Conservation (phyloP, 1,284 basidiomycete species). For the Peniophora sp. region DNA sequence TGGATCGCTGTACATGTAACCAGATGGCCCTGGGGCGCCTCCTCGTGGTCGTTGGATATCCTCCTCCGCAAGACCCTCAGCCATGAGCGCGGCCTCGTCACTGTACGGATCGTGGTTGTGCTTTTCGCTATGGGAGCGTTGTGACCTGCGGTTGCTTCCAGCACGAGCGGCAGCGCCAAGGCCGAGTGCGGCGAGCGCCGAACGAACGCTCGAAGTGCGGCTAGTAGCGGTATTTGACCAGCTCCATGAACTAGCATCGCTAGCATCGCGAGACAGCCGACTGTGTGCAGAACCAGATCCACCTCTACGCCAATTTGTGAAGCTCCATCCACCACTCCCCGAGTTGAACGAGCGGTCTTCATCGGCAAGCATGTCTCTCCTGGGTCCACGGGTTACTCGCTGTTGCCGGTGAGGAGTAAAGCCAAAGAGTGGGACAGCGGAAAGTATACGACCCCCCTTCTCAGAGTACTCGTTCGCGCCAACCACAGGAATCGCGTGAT, state of each 20-base stretch:
- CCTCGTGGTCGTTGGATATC: slow-evolving; percentile 8
- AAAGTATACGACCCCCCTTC: slow-evolving; percentile 13
- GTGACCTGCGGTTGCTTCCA: slow-evolving; percentile 4
- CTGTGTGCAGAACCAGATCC: slow-evolving; percentile 3
- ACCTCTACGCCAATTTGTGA: slow-evolving; percentile 2
- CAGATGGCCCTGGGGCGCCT: background rate
- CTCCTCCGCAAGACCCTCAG: slow-evolving; percentile 4
- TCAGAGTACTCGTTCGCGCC: slow-evolving; percentile 11
- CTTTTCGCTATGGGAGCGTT: slow-evolving; percentile 26
- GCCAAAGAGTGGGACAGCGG: slow-evolving; percentile 3
- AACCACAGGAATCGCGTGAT: slow-evolving; percentile 26
- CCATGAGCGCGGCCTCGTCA: slow-evolving; percentile 30
- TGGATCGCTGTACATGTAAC: slow-evolving; percentile 37
- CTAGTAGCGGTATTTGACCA: too few species aligned
- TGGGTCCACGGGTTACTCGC: slow-evolving; percentile 17
- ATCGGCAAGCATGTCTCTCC: slow-evolving; percentile 64
- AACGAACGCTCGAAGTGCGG: background rate
- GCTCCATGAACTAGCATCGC: too few species aligned
- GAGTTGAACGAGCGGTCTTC: slow-evolving; percentile 44
- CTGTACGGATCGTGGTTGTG: slow-evolving; percentile 34
- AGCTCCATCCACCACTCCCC: slow-evolving; percentile 1
- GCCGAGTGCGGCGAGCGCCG: background rate
- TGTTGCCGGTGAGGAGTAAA: slow-evolving; percentile 9
- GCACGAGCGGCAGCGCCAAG: slow-evolving; percentile 5
- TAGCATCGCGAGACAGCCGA: background rate